Percentiles rank a stretch among this genome's conserved stretches.
Conservation (phyloP, 805 yeast genomes). For the Suhomyces sp. region DNA sequence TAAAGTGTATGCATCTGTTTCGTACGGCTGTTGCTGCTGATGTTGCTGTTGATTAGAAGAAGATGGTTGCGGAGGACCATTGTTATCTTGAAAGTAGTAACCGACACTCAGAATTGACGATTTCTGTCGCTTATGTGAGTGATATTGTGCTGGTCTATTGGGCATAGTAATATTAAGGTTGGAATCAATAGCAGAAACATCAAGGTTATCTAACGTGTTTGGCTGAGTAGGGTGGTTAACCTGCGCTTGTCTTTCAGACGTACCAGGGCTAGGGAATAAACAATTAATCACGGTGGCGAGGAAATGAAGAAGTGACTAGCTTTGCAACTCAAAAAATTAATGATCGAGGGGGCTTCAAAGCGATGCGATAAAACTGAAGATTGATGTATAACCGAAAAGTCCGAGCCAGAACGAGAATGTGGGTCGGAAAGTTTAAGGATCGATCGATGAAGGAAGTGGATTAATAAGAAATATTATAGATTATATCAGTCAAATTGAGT, state of each 20-base stretch:
- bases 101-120: conserved; percentile 30
- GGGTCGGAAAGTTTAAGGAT: neutral
- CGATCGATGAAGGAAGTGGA: neutral
- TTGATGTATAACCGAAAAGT: conserved; percentile 1
- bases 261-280: conserved; percentile 1
- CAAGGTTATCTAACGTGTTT: conserved; percentile 1
- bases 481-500: neutral
- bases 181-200: conserved; percentile 1
- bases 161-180: conserved; percentile 3
- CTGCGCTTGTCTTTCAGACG: conserved; percentile 2
- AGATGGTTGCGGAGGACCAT: conserved; percentile 4
- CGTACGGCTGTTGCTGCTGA: conserved; percentile 7
- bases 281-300: conserved; percentile 3
- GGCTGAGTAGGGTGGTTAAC: conserved; percentile 1
- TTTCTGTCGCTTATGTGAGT: conserved; percentile 37
- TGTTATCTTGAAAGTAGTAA: conserved; percentile 21
- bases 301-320: neutral
- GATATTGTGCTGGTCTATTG: conserved; percentile 9
- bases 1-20: conserved; percentile 12
- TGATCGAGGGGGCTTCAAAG: neutral
- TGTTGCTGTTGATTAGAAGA: conserved; percentile 7
- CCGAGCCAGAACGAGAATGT: neutral
- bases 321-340: neutral
- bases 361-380: neutral
- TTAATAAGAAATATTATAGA: neutral